Base-by-base conservation (phyloP, 106 monocot species). In the Allium sativum region DNA sequence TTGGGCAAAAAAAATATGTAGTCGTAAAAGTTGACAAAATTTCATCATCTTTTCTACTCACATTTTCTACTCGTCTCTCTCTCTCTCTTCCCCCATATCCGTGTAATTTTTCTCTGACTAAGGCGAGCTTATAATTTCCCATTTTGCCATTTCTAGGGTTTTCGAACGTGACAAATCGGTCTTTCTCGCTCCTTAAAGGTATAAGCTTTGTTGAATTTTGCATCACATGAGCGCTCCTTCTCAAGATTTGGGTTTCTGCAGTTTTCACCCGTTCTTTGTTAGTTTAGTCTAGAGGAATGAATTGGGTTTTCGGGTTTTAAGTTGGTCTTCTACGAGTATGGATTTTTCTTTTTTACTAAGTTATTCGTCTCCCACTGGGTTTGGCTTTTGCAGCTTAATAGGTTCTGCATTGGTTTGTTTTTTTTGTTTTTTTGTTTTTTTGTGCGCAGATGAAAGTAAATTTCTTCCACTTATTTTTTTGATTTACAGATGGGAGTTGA, bases 141-240 rank as follows among this genome's bases (percentile, higher is more conserved):
- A 21, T 18, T 48, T 40, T 52, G 52, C 44, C 51, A 18, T n/a
- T 50, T 64, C 41, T 65, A 65, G 65, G 65, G 65, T 65, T 65
- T 52, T 53, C 3, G 14, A 1, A 18, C 18, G 52, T 40, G n/a
- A 16, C 15, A 31, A 41, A 53, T 65, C 11, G 48, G n/a, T 47
- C 64, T 52, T 65, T 7, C 7, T 21, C 10, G 47, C 45, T 21
- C 64, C 51, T 50, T 64, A 64, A 48, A 13, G 64, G 51, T 7
- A 8, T 10, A 9, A n/a, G 15, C 50, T 9, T 13, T 21, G 21
- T 4, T 53, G 2, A 60, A 8, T 52, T 22, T 9, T 10, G 21
- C 9, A 46, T 48, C 48, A 48, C 0, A 12, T n/a, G 51, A 17
- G 10, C 10, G 9, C 52, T 53, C 41, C 56, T 10, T 13, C 21